Conservation (phyloP, 371 early-diverging fungal genomes). For the Apophysomyces ossiformis region DNA sequence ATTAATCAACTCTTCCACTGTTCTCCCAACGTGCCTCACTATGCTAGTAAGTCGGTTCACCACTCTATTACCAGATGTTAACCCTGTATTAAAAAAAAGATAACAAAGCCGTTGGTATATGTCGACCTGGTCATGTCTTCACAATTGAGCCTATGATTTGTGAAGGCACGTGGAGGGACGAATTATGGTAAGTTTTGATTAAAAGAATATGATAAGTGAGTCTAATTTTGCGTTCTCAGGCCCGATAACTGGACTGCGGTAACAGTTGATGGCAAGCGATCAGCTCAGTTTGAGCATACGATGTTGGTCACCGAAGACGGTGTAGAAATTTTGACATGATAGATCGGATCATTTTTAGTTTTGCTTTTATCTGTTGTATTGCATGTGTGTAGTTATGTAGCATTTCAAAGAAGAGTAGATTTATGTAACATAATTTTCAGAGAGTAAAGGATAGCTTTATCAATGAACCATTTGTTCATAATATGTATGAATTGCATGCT, state of each 20-base stretch:
- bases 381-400: background rate
- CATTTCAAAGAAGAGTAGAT: too few relatives aligned
- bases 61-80: background rate
- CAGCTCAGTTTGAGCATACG: slow-evolving; percentile 99
- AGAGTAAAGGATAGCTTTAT: too few relatives aligned
- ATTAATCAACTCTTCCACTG: slow-evolving; percentile 89
- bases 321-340: slow-evolving; percentile 86
- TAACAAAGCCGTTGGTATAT: slow-evolving; percentile 94
- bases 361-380: background rate
- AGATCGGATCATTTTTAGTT: background rate
- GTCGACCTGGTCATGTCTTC: slow-evolving; percentile 93
- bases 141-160: slow-evolving; percentile 99
- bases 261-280: slow-evolving; percentile 92
- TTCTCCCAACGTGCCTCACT: slow-evolving; percentile 94
- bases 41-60: slow-evolving; percentile 68
- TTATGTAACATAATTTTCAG: too few relatives aligned
- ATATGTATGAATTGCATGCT: too few relatives aligned
- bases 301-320: slow-evolving; percentile 93
- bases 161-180: slow-evolving; percentile 74
- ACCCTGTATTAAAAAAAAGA: slow-evolving; percentile 31
- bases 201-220: background rate
- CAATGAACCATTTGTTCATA: too few relatives aligned
- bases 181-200: slow-evolving; percentile 49
- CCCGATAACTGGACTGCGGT: slow-evolving; percentile 93
- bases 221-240: slow-evolving; percentile 37